Conservation (phyloP, 768 basidiomycete species). For the Collybia sp. region DNA sequence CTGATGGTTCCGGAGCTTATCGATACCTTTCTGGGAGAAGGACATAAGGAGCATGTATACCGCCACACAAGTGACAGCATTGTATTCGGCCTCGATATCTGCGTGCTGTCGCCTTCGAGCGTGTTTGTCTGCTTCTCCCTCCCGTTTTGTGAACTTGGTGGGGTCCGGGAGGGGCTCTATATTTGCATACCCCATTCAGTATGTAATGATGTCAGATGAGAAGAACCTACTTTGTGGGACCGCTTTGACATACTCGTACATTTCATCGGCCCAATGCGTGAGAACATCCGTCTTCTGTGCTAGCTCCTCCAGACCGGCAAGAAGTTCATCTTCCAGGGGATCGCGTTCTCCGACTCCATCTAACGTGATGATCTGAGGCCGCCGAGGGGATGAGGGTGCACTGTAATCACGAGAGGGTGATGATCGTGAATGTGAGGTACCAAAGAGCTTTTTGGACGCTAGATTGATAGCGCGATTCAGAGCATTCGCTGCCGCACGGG, state of each 20-base stretch:
- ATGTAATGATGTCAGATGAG: not conserved
- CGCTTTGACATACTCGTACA: constrained; percentile 85
- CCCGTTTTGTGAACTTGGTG: constrained; percentile 62
- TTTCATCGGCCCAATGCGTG: constrained; percentile 91
- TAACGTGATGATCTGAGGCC: constrained; percentile 47
- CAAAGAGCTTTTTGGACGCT: constrained; percentile 80
- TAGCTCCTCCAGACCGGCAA: constrained; percentile 78
- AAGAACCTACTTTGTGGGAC: constrained; percentile 70
- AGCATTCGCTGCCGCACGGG: constrained; percentile 66
- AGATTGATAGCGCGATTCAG: constrained; percentile 75
- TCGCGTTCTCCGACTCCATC: constrained; percentile 47
- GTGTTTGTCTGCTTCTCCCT: constrained; percentile 68
- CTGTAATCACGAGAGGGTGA: constrained; percentile 35
- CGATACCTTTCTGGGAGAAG: constrained; percentile 91
- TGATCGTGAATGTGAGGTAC: constrained; percentile 36
- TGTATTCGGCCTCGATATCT: constrained; percentile 76
- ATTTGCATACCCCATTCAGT: constrained; percentile 6
- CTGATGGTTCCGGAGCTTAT: constrained; percentile 72
- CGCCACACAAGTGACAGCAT: constrained; percentile 81
- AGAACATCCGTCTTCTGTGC: constrained; percentile 96
- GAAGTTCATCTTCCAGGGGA: constrained; percentile 77
- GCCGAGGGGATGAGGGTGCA: constrained; percentile 50
- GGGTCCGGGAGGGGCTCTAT: constrained; percentile 82
- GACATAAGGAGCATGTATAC: constrained; percentile 90
- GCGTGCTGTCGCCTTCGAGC: constrained; percentile 67